phyloP scores from a whole-genome alignment of 2,329 filamentous ascomycete genomes.

The Talaromyces amestolkiae region DNA sequence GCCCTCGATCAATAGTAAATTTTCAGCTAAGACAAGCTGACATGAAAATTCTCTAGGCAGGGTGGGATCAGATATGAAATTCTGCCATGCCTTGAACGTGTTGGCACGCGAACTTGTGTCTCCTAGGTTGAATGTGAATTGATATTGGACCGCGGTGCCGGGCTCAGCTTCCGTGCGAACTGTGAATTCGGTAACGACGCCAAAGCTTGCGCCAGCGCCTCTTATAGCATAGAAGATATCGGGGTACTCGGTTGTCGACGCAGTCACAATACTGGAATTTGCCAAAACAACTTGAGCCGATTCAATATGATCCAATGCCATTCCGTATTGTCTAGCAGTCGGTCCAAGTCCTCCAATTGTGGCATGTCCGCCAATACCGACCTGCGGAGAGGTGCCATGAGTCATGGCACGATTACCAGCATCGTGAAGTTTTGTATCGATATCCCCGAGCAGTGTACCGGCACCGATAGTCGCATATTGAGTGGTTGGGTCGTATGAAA shows the following conservation, averaged over 20 bases:
- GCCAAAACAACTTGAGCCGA: conserved; percentile 51
- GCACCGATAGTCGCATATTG: conserved; percentile 37
- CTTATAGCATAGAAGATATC: conserved; percentile 38
- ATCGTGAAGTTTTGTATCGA: conserved; percentile 32
- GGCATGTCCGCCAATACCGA: conserved; percentile 42
- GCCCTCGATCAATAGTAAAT: conserved; percentile 57
- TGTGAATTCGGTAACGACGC: conserved; percentile 41
- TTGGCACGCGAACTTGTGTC: conserved; percentile 49
- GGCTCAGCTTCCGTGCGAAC: conserved; percentile 38
- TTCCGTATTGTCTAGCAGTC: conserved; percentile 51
- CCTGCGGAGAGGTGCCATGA: conserved; percentile 40
- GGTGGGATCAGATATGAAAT: conserved; percentile 52
- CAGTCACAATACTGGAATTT: conserved; percentile 34
- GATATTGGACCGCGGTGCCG: conserved; percentile 56
- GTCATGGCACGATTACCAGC: conserved; percentile 37
- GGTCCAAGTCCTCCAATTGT: conserved; percentile 41
- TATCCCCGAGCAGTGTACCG: conserved; percentile 34
- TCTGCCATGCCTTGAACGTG: conserved; percentile 59
- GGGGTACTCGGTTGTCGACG: conserved; percentile 29
- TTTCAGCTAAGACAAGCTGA: conserved; percentile 55
- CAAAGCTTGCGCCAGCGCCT: conserved; percentile 39
- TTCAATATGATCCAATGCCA: conserved; percentile 52
- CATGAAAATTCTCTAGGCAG: conserved; percentile 60
- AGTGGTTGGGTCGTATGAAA: conserved; percentile 32
- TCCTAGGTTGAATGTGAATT: conserved; percentile 54